Evolutionary conservation across 2,329 filamentous ascomycete genomes (phyloP).

Genomic region (Colletotrichum lini): DNA sequence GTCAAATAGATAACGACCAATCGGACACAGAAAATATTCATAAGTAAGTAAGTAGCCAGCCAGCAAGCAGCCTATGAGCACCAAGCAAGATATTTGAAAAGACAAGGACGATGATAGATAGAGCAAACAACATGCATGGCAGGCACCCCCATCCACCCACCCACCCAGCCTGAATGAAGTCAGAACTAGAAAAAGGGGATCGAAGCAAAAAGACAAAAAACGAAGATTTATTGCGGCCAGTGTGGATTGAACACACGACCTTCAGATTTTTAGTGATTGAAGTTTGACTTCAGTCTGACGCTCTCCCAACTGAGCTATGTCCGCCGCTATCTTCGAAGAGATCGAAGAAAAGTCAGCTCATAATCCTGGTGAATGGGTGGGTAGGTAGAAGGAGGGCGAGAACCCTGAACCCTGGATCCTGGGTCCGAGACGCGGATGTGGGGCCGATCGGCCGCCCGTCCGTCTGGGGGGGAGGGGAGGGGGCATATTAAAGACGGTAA

Average conservation of each 20-base stretch:
- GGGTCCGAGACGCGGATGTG: background rate
- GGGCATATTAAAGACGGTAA: too few species aligned
- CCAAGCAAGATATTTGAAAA: too few species aligned
- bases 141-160: too few species aligned
- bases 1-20: too few species aligned
- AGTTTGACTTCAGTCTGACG: conserved; percentile 43
- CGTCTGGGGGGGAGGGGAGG: too few species aligned
- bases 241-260: conserved; percentile 40
- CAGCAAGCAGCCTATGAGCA: too few species aligned
- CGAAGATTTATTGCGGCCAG: conserved; percentile 40
- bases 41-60: too few species aligned
- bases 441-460: background rate
- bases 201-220: background rate
- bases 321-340: conserved; percentile 28
- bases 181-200: too few species aligned
- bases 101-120: background rate
- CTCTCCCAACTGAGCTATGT: conserved; percentile 43
- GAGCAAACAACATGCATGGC: too few species aligned
- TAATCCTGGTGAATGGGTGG: background rate
- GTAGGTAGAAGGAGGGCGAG: fast-evolving
- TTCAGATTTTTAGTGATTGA: conserved; percentile 40
- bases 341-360: too few species aligned
- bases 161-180: too few species aligned
- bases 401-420: background rate
- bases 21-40: too few species aligned